A percentile compares a stretch with the other conserved stretches of the same genome.
Conservation (phyloP, 352 stramenopile genomes). For the Phytophthora aleatoria region DNA sequence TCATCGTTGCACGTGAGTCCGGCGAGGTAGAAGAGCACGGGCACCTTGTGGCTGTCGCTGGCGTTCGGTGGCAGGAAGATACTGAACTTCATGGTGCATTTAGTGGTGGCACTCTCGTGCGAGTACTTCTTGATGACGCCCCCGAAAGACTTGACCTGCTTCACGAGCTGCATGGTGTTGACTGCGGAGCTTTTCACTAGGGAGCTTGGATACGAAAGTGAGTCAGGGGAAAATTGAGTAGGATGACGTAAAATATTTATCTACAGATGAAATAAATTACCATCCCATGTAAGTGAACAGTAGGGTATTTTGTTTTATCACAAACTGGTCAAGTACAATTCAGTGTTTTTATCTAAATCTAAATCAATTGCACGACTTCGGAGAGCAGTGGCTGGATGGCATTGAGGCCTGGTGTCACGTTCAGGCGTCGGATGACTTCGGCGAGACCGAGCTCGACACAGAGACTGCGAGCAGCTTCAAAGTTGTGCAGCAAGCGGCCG, state of each 20-base stretch:
- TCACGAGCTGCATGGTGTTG: conserved; percentile 65
- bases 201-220: background rate
- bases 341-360: background rate
- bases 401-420: conserved; percentile 41
- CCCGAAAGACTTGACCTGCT: conserved; percentile 78
- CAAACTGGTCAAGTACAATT: too few relatives aligned
- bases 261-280: too few relatives aligned
- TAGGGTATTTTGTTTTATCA: too few relatives aligned
- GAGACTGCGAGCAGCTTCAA: conserved; percentile 59
- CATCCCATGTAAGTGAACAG: background rate
- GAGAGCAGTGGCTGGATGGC: conserved; percentile 60
- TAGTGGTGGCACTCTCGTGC: conserved; percentile 79
- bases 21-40: conserved; percentile 95
- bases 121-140: conserved; percentile 85
- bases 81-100: conserved; percentile 92
- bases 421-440: conserved; percentile 66
- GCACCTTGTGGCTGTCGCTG: conserved; percentile 71
- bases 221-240: conserved; percentile 4
- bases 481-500: conserved; percentile 65
- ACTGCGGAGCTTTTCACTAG: too few relatives aligned
- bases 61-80: conserved; percentile 85
- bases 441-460: conserved; percentile 67
- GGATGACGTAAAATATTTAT: background rate
- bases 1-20: conserved; percentile 98
- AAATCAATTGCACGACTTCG: conserved; percentile 71